These are phyloP conservation scores for Vickermania spadyakhi DNA, from an alignment of 208 protist species.

Conservation along the genomic window DNA sequence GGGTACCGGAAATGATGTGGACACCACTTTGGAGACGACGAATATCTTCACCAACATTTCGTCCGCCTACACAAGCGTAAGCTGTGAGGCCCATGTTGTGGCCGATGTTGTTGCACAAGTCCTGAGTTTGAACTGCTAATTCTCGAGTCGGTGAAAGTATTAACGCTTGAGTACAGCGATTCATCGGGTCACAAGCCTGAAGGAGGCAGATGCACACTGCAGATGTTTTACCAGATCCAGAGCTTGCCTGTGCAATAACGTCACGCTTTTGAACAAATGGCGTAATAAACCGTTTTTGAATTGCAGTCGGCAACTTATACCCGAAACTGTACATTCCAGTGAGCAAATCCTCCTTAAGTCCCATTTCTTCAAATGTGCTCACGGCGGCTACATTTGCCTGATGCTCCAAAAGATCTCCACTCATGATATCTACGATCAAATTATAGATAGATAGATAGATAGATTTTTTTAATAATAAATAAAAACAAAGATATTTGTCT, in stretches of 20 bases:
- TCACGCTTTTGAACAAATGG: conserved; percentile 89
- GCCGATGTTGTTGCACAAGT: conserved; percentile 91
- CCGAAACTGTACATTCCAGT: conserved; percentile 97
- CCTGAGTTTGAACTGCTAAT: conserved; percentile 95
- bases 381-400: conserved; percentile 82
- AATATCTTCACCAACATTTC: conserved; percentile 91
- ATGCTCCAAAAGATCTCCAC: conserved; percentile 38
- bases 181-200: conserved; percentile 69
- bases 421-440: conserved; percentile 10
- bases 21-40: conserved; percentile 83
- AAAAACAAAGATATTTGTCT: too few species aligned
- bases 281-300: conserved; percentile 96
- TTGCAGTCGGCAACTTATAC: conserved; percentile 97
- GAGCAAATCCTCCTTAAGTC: conserved; percentile 76
- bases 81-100: conserved; percentile 88
- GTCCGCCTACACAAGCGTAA: conserved; percentile 88
- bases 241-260: conserved; percentile 97
- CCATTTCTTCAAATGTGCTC: conserved; percentile 85
- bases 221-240: conserved; percentile 98
- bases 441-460: too few species aligned
- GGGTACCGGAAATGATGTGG: conserved; percentile 97
- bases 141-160: conserved; percentile 98
- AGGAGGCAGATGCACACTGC: conserved; percentile 94
- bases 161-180: conserved; percentile 91
- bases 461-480: too few species aligned